Evolutionary conservation across 78 protist genomes (phyloP), one percentile per base, ranked within the genome.

Genomic region (Dictyostelium intermedium): DNA sequence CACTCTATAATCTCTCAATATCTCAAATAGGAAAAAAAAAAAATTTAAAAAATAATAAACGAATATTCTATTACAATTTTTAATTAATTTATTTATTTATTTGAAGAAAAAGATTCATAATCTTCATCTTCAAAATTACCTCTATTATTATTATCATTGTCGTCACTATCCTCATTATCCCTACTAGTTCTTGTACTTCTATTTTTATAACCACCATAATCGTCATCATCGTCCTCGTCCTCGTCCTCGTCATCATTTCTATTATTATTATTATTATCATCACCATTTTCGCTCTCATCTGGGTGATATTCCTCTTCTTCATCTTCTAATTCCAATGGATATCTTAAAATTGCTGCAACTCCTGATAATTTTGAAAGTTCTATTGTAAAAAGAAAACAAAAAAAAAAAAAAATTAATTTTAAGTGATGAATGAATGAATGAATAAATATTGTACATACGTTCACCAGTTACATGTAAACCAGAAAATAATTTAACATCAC

Each of bases 261-360:
- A 23, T 27, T 77, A 2, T 37, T 70, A 1, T 41, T 50, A 23
- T 39, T 56, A 2, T 80, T 86, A 2, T 89, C 86, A 27, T 91
- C 86, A 18, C 69, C 69, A 30, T 70, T 83, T 41, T 70, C 85
- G 10, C 30, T 77, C 23, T 77, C 92, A 56, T 77, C 93, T n/a
- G 56, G 70, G 25, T 78, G 41, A 45, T 84, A 91, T 39, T 85
- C 96, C 2, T 72, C 96, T 32, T 91, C 94, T n/a, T 98, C 98
- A 39, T 93, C 97, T 45, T 96, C 92, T 10, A 96, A 91, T 14
- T 95, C 97, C n/a, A 96, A 34, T 25, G 99, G 99, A 84, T 96
- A 97, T 50, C 99, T 86, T 37, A 98, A 82, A 72, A 97, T 97
- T 39, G 99, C 98, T 16, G 99, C 99, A 23, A 97, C 61, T 35